Base-by-base conservation (phyloP, 2,329 filamentous ascomycete species). In the Pseudocercospora eumusae region DNA sequence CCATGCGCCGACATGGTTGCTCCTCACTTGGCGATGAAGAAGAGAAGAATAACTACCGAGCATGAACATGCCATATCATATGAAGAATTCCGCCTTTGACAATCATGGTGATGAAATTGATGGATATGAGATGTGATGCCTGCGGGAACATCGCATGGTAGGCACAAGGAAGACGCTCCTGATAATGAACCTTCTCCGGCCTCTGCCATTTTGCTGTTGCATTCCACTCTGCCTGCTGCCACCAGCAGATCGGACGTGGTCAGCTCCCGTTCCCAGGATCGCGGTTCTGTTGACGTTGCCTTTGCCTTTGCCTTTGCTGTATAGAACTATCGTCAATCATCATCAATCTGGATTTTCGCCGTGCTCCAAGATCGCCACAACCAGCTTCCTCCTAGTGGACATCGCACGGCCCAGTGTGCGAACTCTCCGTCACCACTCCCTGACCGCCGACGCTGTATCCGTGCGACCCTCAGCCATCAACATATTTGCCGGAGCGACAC, bases 401-500 rank as follows among this genome's bases (percentile, higher is more conserved):
- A 21, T 25, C 47, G 47, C 47, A 52, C 47, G 47, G 47, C 47
- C 25, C 47, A 28, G 21, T n/a, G 10, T 27, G 21, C 25, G 47
- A 28, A 52, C 47, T 28, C 47, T 52, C 47, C 47, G 18, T 23
- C 47, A 23, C 9, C 45, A 23, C 45, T 47, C 57, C 55, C 55
- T 40, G 45, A 21, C 45, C 60, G 45, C 42, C 45, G 44, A 56
- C 60, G 28, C 56, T 53, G 45, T 31, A 42, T 33, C 55, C 15
- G 54, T 28, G 20, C 58, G 25, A 42, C 33, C 27, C 56, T 44
- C 60, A 44, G 50, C 61, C 56, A 53, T 54, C 56, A 13, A 56
- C 56, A 47, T 49, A 44, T 44, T 57, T 44, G 55, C 36, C 55
- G 40, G 23, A 28, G n/a, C 42, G 21, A 42, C 4, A 56, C 31